Percentiles rank a stretch among this genome's conserved stretches.
These are phyloP conservation scores for Rhizopogon rudus DNA, from an alignment of 768 basidiomycete genomes.

Conservation along the genomic window DNA sequence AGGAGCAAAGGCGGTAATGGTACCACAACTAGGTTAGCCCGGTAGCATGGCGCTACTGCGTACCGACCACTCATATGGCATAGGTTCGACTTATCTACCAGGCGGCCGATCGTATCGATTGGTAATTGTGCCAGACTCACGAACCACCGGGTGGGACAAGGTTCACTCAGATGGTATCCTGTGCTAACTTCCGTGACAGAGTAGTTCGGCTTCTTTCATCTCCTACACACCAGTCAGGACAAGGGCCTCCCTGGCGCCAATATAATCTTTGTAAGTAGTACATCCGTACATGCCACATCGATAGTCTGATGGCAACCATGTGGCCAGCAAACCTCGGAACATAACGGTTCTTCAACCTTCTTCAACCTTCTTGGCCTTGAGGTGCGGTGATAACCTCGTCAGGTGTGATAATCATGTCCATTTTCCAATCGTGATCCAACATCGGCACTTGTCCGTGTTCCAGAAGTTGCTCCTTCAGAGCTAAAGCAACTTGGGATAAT, in stretches of 20 bases:
- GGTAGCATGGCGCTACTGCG: too few species aligned
- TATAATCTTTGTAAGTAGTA: constrained; percentile 18
- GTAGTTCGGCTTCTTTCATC: constrained; percentile 35
- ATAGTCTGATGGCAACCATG: neutral
- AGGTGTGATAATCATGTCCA: constrained; percentile 57
- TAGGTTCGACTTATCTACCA: constrained; percentile 38
- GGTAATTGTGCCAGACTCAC: constrained; percentile 34
- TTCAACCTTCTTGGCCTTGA: neutral
- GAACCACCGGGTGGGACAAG: constrained; percentile 35
- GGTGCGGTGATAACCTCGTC: constrained; percentile 28
- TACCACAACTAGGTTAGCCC: constrained; percentile 54
- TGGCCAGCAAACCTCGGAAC: neutral
- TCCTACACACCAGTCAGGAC: constrained; percentile 21
- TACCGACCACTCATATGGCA: neutral
- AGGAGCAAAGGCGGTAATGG: constrained; percentile 57
- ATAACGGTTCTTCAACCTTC: neutral
- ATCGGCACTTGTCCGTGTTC: constrained; percentile 48
- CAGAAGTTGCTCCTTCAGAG: constrained; percentile 59
- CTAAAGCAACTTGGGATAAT: constrained; percentile 50
- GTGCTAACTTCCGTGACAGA: constrained; percentile 22
- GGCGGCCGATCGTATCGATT: constrained; percentile 38
- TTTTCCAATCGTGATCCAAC: constrained; percentile 53
- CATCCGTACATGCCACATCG: neutral
- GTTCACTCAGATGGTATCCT: constrained; percentile 12
- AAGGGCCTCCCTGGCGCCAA: constrained; percentile 9